These are phyloP conservation scores for Opeltia flavorubescens DNA, from an alignment of 495 filamentous ascomycete genomes.

Conservation along the genomic window DNA sequence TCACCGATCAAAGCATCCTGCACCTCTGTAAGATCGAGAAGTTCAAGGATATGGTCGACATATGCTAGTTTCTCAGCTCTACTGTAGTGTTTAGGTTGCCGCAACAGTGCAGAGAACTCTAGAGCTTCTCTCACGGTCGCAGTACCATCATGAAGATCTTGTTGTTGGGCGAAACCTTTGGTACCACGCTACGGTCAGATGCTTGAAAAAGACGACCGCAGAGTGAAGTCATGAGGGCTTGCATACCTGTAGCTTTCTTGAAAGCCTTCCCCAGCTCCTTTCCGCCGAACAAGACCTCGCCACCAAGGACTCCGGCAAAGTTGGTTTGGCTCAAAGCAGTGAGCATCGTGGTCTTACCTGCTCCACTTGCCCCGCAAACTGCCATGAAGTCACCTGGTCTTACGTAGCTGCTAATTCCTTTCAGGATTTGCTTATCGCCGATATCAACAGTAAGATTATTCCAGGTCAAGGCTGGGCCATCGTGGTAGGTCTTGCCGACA, in stretches of 20 bases:
- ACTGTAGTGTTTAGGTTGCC: slow-evolving; percentile 59
- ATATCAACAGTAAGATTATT: slow-evolving; percentile 55
- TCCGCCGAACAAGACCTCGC: slow-evolving; percentile 19
- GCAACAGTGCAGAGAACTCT: slow-evolving; percentile 69
- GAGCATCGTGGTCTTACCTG: slow-evolving; percentile 45
- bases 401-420: slow-evolving; percentile 65
- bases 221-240: slow-evolving; percentile 18
- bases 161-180: slow-evolving; percentile 90
- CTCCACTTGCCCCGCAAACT: slow-evolving; percentile 44
- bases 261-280: slow-evolving; percentile 21
- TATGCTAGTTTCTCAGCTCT: slow-evolving; percentile 67
- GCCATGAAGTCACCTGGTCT: slow-evolving; percentile 79
- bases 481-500: slow-evolving; percentile 32
- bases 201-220: slow-evolving; percentile 33
- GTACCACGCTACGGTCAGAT: slow-evolving; percentile 39
- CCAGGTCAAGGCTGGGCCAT: slow-evolving; percentile 31
- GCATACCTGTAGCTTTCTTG: slow-evolving; percentile 66
- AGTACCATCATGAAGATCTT: slow-evolving; percentile 80
- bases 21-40: slow-evolving; percentile 77
- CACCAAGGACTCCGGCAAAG: slow-evolving; percentile 69
- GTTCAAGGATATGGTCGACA: slow-evolving; percentile 79
- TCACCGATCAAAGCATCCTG: slow-evolving; percentile 80
- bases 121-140: slow-evolving; percentile 76
- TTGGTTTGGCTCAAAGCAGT: slow-evolving; percentile 54
- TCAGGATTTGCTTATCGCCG: slow-evolving; percentile 51